Conservation (phyloP, 495 filamentous ascomycete species). For the Chaetomium fimeti region DNA sequence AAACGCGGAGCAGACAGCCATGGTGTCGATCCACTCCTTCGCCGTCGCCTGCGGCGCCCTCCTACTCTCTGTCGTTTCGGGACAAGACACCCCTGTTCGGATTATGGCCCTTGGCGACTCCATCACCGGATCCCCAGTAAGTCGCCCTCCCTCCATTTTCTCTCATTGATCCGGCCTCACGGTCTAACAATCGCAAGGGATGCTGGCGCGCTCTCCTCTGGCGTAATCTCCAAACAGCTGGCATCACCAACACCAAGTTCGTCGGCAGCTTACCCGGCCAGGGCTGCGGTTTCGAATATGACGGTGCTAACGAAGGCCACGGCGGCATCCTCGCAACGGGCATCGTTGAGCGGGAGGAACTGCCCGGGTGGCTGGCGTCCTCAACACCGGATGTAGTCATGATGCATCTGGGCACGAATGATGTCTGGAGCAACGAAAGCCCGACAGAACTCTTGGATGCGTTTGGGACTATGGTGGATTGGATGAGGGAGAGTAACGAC, state of each 20-base stretch:
- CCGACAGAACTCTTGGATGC: not conserved
- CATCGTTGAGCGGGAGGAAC: not conserved
- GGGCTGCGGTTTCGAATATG: not conserved
- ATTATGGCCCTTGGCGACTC: not conserved
- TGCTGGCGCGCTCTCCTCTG: conserved; percentile 1
- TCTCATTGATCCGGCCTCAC: not conserved
- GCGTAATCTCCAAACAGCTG: not conserved
- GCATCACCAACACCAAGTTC: conserved; percentile 2
- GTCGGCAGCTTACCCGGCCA: not conserved
- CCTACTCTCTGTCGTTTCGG: not conserved
- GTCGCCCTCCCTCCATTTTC: not conserved
- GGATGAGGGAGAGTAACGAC: not conserved
- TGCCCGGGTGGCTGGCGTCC: not conserved
- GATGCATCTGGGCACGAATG: conserved; percentile 5
- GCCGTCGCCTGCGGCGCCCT: not conserved
- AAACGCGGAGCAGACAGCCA: no score
- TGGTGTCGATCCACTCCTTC: not conserved
- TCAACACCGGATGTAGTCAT: not conserved
- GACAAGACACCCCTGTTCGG: not conserved
- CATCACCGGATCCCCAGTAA: not conserved
- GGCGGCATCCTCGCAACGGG: not conserved
- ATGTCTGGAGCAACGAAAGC: not conserved
- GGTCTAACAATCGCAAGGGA: not conserved
- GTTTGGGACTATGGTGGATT: not conserved
- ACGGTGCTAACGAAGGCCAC: conserved; percentile 2